Evolutionary conservation across 2,329 filamentous ascomycete genomes (phyloP).

Genomic region (Neonectria hederae): DNA sequence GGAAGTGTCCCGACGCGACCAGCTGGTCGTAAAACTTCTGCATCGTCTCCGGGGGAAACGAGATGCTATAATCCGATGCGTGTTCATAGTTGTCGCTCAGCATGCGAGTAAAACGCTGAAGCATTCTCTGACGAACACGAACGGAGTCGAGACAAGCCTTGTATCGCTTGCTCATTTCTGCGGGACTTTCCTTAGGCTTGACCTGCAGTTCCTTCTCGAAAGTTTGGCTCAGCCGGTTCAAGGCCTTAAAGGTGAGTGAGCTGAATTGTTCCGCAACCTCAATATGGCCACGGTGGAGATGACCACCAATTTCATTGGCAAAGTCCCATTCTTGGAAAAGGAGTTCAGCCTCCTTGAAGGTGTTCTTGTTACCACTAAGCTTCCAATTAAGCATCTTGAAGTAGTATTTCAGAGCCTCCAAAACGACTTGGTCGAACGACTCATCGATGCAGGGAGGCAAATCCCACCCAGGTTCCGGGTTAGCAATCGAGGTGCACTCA

Average conservation of each 20-base stretch:
- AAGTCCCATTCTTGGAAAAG: conserved; percentile 98
- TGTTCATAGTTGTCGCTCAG: conserved; percentile 96
- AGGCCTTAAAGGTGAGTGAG: conserved; percentile 90
- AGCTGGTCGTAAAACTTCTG: conserved; percentile 84
- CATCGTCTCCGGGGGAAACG: conserved; percentile 72
- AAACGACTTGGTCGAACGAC: conserved; percentile 88
- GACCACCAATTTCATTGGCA: conserved; percentile 89
- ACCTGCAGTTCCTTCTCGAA: conserved; percentile 92
- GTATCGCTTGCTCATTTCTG: conserved; percentile 96
- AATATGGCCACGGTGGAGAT: conserved; percentile 92
- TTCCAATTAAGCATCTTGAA: conserved; percentile 99
- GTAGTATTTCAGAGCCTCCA: conserved; percentile 96
- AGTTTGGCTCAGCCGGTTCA: conserved; percentile 86
- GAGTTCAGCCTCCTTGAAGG: conserved; percentile 98
- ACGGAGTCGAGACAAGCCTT: conserved; percentile 96
- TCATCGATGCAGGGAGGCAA: conserved; percentile 96
- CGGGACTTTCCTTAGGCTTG: conserved; percentile 81
- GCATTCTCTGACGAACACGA: conserved; percentile 92
- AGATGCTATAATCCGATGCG: conserved; percentile 92
- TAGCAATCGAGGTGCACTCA: conserved; percentile 84
- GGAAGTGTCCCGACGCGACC: conserved; percentile 84
- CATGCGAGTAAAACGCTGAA: conserved; percentile 93
- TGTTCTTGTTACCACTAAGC: conserved; percentile 96
- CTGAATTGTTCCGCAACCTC: conserved; percentile 98
- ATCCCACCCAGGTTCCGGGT: conserved; percentile 93